Conservation (phyloP, 2,329 filamentous ascomycete species). For the Cladosporium colombiae region DNA sequence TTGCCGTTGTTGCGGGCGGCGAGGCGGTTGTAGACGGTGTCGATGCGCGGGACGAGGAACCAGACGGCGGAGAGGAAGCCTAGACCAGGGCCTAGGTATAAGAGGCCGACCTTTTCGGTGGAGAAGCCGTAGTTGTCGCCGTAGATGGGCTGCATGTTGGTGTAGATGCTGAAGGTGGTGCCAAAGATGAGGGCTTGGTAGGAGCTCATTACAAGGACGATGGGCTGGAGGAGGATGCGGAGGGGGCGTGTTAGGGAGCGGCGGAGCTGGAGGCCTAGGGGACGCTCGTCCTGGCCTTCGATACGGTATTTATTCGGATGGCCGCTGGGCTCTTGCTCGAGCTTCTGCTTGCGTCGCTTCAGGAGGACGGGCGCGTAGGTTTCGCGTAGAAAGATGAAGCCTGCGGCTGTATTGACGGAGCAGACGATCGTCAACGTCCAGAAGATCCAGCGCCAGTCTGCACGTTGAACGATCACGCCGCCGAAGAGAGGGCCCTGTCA, state of each 20-base stretch:
- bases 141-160: constrained; percentile 52
- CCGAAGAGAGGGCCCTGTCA: constrained; percentile 44
- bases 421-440: constrained; percentile 49
- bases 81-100: constrained; percentile 48
- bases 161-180: constrained; percentile 52
- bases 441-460: constrained; percentile 53
- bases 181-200: constrained; percentile 51
- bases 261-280: constrained; percentile 40
- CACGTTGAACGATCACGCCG: constrained; percentile 46
- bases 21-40: constrained; percentile 49
- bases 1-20: constrained; percentile 44
- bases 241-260: constrained; percentile 44
- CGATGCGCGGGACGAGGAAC: constrained; percentile 51
- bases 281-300: constrained; percentile 46
- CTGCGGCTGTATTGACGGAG: constrained; percentile 43
- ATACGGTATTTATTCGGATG: constrained; percentile 44
- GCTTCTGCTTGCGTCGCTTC: constrained; percentile 36
- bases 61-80: constrained; percentile 48
- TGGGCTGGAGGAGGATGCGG: constrained; percentile 48
- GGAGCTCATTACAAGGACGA: constrained; percentile 48
- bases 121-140: constrained; percentile 46
- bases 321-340: constrained; percentile 37
- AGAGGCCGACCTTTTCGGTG: constrained; percentile 48
- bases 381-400: constrained; percentile 48
- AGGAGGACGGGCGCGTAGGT: constrained; percentile 48